Evolutionary conservation across 208 protist genomes (phyloP).

Genomic region (Acanthamoeba comandoni): DNA sequence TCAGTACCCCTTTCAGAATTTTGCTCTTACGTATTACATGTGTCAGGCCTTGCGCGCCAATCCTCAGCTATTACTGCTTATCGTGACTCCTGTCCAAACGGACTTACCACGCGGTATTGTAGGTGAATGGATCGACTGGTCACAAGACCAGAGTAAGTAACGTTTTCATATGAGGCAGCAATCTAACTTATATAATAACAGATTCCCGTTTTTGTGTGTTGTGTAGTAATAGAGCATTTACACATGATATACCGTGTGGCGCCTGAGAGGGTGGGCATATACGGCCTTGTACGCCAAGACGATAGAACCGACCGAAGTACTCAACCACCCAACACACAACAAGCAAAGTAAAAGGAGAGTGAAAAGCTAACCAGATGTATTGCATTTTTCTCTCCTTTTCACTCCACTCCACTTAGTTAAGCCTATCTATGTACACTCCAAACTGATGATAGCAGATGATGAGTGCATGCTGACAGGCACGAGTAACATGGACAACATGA

Average conservation of each 20-base stretch:
- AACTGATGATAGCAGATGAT: slow-evolving; percentile 80
- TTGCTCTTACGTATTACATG: slow-evolving; percentile 84
- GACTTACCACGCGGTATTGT: slow-evolving; percentile 84
- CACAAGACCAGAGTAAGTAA: slow-evolving; percentile 83
- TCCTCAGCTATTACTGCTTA: slow-evolving; percentile 78
- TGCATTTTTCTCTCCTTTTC: slow-evolving; percentile 1
- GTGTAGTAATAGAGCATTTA: slow-evolving; percentile 81
- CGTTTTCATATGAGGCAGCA: not conserved
- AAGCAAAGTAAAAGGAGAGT: too few relatives aligned
- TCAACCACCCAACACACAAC: too few relatives aligned
- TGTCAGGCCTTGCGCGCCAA: slow-evolving; percentile 82
- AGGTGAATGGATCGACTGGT: slow-evolving; percentile 82
- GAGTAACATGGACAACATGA: slow-evolving; percentile 85
- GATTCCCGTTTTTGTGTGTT: not conserved
- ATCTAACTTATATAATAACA: not conserved
- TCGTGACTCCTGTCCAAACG: slow-evolving; percentile 82
- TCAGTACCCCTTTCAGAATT: slow-evolving; percentile 87
- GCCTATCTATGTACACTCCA: slow-evolving; percentile 84
- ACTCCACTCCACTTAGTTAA: slow-evolving; percentile 78
- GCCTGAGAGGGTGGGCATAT: slow-evolving; percentile 83
- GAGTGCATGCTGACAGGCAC: slow-evolving; percentile 74
- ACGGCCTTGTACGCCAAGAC: slow-evolving; percentile 83
- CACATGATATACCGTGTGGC: slow-evolving; percentile 81
- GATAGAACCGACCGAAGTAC: slow-evolving; percentile 76
- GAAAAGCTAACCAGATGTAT: not conserved